A percentile compares a stretch with the other conserved stretches of the same genome.
These are phyloP conservation scores for Tarenaya hassleriana DNA, from an alignment of 345 rosid species.

Conservation along the genomic window DNA sequence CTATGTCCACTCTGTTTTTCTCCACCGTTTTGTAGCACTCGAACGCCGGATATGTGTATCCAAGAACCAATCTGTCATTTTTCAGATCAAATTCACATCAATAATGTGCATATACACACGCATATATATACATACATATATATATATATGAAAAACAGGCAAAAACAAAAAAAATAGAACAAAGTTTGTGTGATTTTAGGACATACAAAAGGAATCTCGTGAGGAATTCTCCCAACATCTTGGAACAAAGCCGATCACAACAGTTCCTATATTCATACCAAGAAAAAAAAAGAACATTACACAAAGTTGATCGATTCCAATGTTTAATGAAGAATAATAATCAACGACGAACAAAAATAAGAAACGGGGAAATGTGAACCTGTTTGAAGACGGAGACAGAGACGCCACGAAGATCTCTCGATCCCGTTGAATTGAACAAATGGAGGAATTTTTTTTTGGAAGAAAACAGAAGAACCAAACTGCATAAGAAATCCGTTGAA, in stretches of 20 bases:
- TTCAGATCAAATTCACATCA: slow-evolving; percentile 2
- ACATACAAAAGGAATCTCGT: slow-evolving; percentile 54
- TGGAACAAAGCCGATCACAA: slow-evolving; percentile 24
- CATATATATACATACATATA: background rate
- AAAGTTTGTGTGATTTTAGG: background rate
- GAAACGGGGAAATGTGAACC: no score
- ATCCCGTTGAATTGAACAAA: no score
- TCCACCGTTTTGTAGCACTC: slow-evolving; percentile 82
- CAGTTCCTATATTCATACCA: slow-evolving; percentile 28
- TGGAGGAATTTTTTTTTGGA: no score
- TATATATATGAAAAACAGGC: no score
- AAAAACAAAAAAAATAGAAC: no score
- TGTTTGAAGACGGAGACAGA: no score
- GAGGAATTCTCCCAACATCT: slow-evolving; percentile 70
- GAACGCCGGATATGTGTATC: slow-evolving; percentile 89
- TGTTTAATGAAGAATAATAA: background rate
- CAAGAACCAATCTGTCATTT: slow-evolving; percentile 61
- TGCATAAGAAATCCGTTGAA: no score
- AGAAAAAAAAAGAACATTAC: slow-evolving; percentile 5
- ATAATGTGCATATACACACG: background rate
- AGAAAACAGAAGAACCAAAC: no score
- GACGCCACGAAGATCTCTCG: no score
- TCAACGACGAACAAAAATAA: no score
- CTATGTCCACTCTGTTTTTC: slow-evolving; percentile 69
- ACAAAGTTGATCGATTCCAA: no score